These are phyloP conservation scores for Mycena sanguinolenta DNA, from an alignment of 768 basidiomycete genomes.

Conservation along the genomic window DNA sequence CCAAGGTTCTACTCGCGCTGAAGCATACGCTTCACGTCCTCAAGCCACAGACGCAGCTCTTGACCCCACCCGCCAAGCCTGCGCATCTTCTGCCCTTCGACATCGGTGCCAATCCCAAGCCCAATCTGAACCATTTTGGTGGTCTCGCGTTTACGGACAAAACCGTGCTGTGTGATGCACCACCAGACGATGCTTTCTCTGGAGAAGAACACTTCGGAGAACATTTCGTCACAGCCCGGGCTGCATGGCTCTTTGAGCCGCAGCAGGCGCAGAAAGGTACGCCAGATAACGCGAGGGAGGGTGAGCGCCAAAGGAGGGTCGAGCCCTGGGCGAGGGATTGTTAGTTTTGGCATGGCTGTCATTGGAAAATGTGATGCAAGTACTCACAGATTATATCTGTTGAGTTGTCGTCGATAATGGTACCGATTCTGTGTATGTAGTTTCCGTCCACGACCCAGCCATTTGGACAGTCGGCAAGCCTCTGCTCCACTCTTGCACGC, in stretches of 20 bases:
- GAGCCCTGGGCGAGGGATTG: constrained; percentile 61
- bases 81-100: constrained; percentile 53
- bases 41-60: constrained; percentile 58
- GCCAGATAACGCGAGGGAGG: constrained; percentile 67
- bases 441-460: constrained; percentile 72
- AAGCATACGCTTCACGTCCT: constrained; percentile 49
- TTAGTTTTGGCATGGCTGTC: not conserved
- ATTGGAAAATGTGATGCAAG: constrained; percentile 33
- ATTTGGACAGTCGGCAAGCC: constrained; percentile 45
- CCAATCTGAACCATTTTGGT: constrained; percentile 50
- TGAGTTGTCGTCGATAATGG: constrained; percentile 50
- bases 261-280: constrained; percentile 65
- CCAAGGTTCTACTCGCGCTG: constrained; percentile 6
- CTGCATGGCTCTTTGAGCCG: constrained; percentile 55
- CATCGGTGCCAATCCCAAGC: constrained; percentile 47
- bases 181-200: constrained; percentile 67
- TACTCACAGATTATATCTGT: constrained; percentile 67
- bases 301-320: constrained; percentile 74
- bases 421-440: constrained; percentile 48
- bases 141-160: constrained; percentile 41
- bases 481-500: constrained; percentile 41
- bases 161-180: constrained; percentile 59
- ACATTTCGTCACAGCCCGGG: constrained; percentile 61
- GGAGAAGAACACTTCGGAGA: constrained; percentile 61
- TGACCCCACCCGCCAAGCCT: constrained; percentile 66